Evolutionary conservation across 345 rosid genomes (phyloP), one percentile per base, ranked within the genome.

Genomic region (Salix purpurea): DNA sequence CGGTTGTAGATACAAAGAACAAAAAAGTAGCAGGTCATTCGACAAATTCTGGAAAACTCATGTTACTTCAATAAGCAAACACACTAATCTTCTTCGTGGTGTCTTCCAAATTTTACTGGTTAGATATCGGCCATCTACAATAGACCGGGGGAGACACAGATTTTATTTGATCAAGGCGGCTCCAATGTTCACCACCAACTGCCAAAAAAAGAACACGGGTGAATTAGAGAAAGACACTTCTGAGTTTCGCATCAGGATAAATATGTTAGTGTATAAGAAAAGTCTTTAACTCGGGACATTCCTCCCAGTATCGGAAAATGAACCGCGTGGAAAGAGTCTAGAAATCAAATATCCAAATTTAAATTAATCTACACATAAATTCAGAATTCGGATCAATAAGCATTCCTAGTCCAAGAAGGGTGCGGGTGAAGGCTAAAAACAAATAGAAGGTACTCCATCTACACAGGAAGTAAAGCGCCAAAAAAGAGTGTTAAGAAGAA

Each of bases 141-240:
- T 50, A 15, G 16, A 16, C 21, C n/a, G 18, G n/a, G 56, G 8
- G 40, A 46, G 66, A 79, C 12, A 50, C 40, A 26, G 26, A 44
- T 40, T 42, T 76, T 76, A 69, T 56, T 76, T 48, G n/a, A 52
- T 16, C 58, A 52, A 54, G 64, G 70, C 76, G 56, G 66, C 70
- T 32, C 52, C 77, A 65, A 70, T n/a, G 54, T 54, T 44, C 16
- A 54, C 44, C 44, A 67, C 52, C 19, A 19, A 78, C 78, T 79
- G 80, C 46, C 60, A 58, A 65, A 70, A 34, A 52, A 2, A 18
- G 58, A 19, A 18, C 9, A 52, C 19, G 18, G 58, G 23, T 16
- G 37, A 70, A 73, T 69, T n/a, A n/a, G 52, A 71, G 62, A 60
- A n/a, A 68, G 44, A 14, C 18, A 16, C n/a, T 65, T 65, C 2